Base-by-base conservation (phyloP, 257 asterid genomes). In the Solanum arcanum region DNA sequence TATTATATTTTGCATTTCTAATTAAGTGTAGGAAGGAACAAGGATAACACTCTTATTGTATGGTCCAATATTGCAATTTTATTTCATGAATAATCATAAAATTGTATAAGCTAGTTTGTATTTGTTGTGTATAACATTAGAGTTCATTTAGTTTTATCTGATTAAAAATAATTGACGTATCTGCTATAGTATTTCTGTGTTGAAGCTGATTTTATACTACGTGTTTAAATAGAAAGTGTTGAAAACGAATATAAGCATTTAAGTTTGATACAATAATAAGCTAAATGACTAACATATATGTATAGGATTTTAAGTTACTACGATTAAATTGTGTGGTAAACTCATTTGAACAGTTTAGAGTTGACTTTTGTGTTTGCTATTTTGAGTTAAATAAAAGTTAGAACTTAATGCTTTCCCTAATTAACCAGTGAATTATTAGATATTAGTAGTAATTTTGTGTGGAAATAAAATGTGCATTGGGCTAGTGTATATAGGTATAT, bases 1-100 rank as follows among this genome's bases (percentile, higher is more conserved):
- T 74, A 33, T 21, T 23, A 80, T 84, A 86, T 86, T 85, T 74
- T n/a, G 86, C 84, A 87, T 88, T 83, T 85, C 35, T 27, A 86
- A 23, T n/a, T 44, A 44, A 78, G 37, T 52, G 37, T 52, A 52
- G 81, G 29, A 33, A 37, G n/a, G 69, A 69, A 41, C 56, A 73
- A 72, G 77, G 86, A 29, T 29, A 80, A 16, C 3, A 20, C 16
- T 46, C 9, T 21, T 41, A 25, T 46, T 27, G 25, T 44, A 9
- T 80, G 44, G 29, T 49, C n/a, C n/a, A 25, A 75, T 73, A 73
- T 73, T 46, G 25, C 64, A n/a, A 78, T 47, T 78, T 80, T 80
- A 49, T 29, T 80, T 80, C 85, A 29, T 27, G 85, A 80, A 80
- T 29, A 49, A 47, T 80, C 66, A 27, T 47, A 78, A 44, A 44